phyloP scores from a whole-genome alignment of 164 flowering plant genomes.

The Hamamelis virginiana region DNA sequence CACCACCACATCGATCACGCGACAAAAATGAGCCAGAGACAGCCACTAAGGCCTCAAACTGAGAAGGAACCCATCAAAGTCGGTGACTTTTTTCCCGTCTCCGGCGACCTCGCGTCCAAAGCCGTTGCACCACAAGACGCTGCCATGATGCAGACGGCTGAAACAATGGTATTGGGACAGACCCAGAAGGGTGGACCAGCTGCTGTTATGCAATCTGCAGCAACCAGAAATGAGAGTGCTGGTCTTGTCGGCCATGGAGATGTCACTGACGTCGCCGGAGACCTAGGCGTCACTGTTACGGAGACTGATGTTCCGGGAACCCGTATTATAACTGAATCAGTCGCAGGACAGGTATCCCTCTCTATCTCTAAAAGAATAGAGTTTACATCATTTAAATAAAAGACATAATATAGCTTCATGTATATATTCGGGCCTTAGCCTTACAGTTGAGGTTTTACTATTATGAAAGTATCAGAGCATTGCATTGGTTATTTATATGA shows the following conservation, averaged over 20 bases:
- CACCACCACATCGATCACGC: no score
- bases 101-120: slow-evolving; percentile 36
- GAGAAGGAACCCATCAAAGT: slow-evolving; percentile 38
- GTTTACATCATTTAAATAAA: no score
- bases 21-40: slow-evolving; percentile 34
- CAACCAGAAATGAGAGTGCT: slow-evolving; percentile 36
- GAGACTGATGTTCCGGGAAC: slow-evolving; percentile 35
- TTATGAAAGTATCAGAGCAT: no score
- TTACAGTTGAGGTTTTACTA: no score
- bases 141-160: slow-evolving; percentile 53
- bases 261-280: slow-evolving; percentile 24
- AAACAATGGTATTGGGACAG: slow-evolving; percentile 35
- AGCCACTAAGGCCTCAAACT: slow-evolving; percentile 30
- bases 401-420: no score
- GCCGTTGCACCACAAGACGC: slow-evolving; percentile 52
- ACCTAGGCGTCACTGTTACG: slow-evolving; percentile 44
- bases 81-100: slow-evolving; percentile 53
- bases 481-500: no score
- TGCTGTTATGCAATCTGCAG: slow-evolving; percentile 57
- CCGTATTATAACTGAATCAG: slow-evolving; percentile 42
- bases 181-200: slow-evolving; percentile 52
- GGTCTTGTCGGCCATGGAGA: slow-evolving; percentile 48
- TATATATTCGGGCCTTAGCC: no score
- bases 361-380: no score
- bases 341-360: slow-evolving; percentile 48